Percentiles rank a stretch among this genome's conserved stretches.
Evolutionary conservation across 140 eudicot species (phyloP).

Genomic region (Cichorium intybus): DNA sequence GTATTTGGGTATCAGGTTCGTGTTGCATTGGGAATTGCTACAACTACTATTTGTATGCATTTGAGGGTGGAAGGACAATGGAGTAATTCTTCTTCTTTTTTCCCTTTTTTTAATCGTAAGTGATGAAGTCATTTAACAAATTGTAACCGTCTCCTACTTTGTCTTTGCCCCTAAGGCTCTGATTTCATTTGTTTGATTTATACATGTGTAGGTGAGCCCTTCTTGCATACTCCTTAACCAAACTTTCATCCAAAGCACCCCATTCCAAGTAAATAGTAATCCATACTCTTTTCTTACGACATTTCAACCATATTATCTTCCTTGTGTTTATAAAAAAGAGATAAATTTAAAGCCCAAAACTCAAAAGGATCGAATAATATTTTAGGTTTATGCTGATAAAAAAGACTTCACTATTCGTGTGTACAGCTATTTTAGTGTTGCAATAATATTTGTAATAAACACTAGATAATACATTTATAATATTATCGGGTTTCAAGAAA

Average conservation of each 20-base stretch:
- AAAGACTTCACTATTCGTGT: background rate
- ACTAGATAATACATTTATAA: background rate
- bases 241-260: slow-evolving; percentile 47
- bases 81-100: too few relatives aligned
- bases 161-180: slow-evolving; percentile 60
- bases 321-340: background rate
- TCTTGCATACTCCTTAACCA: slow-evolving; percentile 46
- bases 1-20: too few relatives aligned
- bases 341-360: background rate
- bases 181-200: slow-evolving; percentile 16
- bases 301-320: slow-evolving; percentile 16
- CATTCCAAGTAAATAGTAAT: slow-evolving; percentile 22
- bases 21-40: too few relatives aligned
- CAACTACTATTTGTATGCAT: slow-evolving; percentile 9
- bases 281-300: slow-evolving; percentile 29
- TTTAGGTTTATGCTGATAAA: background rate
- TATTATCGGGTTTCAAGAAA: background rate
- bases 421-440: background rate
- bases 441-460: too few relatives aligned
- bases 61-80: slow-evolving; percentile 22
- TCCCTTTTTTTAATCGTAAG: too few relatives aligned
- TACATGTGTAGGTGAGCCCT: slow-evolving; percentile 52
- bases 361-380: background rate
- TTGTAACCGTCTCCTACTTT: slow-evolving; percentile 35
- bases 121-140: slow-evolving; percentile 36